Base-by-base conservation (phyloP, 163 green algal species). In the Trebouxiophyceae sp. region DNA sequence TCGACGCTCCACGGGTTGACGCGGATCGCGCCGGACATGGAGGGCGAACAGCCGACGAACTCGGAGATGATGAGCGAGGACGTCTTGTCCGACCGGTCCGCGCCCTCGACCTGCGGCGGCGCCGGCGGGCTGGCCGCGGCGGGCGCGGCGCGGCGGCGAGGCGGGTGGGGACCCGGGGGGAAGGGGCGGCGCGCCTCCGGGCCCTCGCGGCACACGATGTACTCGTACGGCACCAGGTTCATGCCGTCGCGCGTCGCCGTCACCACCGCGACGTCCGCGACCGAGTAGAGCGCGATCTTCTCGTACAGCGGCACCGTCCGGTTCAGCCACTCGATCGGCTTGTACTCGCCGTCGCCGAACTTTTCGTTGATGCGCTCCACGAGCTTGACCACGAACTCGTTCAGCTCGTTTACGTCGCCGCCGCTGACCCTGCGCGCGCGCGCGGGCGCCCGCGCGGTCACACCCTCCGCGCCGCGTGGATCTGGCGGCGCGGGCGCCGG, bases 141-240 rank as follows among this genome's bases (percentile, higher is more conserved):
- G n/a, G n/a, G n/a, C n/a, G n/a, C n/a, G n/a, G n/a, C n/a, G n/a
- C n/a, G n/a, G n/a, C n/a, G n/a, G n/a, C n/a, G n/a, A n/a, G n/a
- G n/a, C n/a, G n/a, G n/a, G n/a, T n/a, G n/a, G n/a, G n/a, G n/a
- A n/a, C n/a, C n/a, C n/a, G n/a, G n/a, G n/a, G n/a, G n/a, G n/a
- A n/a, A n/a, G n/a, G n/a, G n/a, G n/a, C n/a, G n/a, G n/a, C 63
- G 33, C 28, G 66, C 67, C 45, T 55, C 27, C 2, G 66, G 55
- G 16, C 78, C 87, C 71, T 96, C 79, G 2, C 89, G 66, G 67
- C 84, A 93, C 4, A 89, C 85, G 44, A 98, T 85, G 75, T 98
- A 98, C 83, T 98, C 93, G 72, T 99, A 99, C 6, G 93, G 92
- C 44, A 93, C 80, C 65, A 98, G 87, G 77, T 98, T 98, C 91